Percentiles rank a stretch among this genome's conserved stretches.
phyloP scores from a whole-genome alignment of 108 stramenopile genomes.

The Skeletonema grethae region DNA sequence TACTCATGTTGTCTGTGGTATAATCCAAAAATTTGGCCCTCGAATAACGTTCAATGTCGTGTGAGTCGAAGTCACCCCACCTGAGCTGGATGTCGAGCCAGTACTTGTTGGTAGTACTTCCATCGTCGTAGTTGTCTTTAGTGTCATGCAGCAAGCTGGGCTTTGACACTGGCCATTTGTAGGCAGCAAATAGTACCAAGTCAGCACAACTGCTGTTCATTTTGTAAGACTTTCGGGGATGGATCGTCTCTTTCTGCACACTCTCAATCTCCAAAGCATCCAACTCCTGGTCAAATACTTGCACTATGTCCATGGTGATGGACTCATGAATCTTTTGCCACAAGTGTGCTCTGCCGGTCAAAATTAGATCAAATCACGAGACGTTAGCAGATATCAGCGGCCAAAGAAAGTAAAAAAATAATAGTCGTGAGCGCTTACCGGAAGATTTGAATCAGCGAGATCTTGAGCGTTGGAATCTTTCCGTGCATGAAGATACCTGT shows the following conservation, averaged over 20 bases:
- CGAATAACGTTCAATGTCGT: slow-evolving; percentile 98
- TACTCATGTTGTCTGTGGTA: slow-evolving; percentile 99
- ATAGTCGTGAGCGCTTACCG: slow-evolving; percentile 16
- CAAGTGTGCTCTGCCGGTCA: slow-evolving; percentile 85
- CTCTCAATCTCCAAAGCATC: slow-evolving; percentile 98
- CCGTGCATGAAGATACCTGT: slow-evolving; percentile 99
- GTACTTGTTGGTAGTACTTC: slow-evolving; percentile 95
- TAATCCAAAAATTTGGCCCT: slow-evolving; percentile 99
- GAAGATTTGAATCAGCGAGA: slow-evolving; percentile 91
- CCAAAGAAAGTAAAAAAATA: background rate
- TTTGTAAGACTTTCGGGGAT: slow-evolving; percentile 99
- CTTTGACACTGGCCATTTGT: slow-evolving; percentile 99
- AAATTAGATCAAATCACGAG: slow-evolving; percentile 36
- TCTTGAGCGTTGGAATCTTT: slow-evolving; percentile 98
- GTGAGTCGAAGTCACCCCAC: slow-evolving; percentile 99
- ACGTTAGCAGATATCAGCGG: background rate
- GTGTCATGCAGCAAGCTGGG: slow-evolving; percentile 97
- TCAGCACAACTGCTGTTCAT: slow-evolving; percentile 99
- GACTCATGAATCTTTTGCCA: slow-evolving; percentile 99
- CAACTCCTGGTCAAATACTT: slow-evolving; percentile 98
- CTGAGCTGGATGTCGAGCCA: slow-evolving; percentile 99
- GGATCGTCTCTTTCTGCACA: slow-evolving; percentile 99
- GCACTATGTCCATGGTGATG: slow-evolving; percentile 98
- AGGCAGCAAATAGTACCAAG: slow-evolving; percentile 97
- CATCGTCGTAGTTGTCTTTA: slow-evolving; percentile 93